Base-by-base conservation (phyloP, 1,284 basidiomycete species). In the Anthracocystis setariae region DNA sequence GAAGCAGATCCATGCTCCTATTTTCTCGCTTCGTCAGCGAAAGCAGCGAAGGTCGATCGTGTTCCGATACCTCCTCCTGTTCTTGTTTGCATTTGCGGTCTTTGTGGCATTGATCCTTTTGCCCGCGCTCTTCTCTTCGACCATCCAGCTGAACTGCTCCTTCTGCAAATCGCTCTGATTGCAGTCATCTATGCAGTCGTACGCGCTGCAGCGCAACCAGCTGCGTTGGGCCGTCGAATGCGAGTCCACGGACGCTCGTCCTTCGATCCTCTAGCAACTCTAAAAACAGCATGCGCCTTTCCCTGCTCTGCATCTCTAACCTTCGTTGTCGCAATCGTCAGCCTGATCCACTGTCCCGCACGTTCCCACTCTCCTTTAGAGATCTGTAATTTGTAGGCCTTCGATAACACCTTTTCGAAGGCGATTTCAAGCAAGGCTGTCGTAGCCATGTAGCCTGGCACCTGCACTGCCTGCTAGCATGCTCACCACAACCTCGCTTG, bases 11-110 rank as follows among this genome's bases (percentile, higher is more conserved):
- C 75, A 78, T 54, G 90, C 93, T 3, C 95, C 95, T 5, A 87
- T 98, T 79, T 98, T 93, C 63, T 79, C 77, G 49, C 68, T 82
- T 18, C 75, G 81, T n/a, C 80, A 82, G 52, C 63, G 81, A 17
- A 76, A 76, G 48, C 81, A 82, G 70, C 70, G 81, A 39, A 67
- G 81, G 44, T 76, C 73, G 53, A 82, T 82, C 42, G 79, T 84
- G 57, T 82, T 89, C 61, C 84, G 91, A 62, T 94, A 94, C 85
- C 85, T 91, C 37, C 71, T 94, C 57, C 86, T 97, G 38, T 98
- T 96, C 85, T 78, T 92, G 44, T 68, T 89, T 58, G 87, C 90
- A 66, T 88, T 94, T 73, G 88, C 87, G 56, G 80, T 90, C 71
- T 93, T 97, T 81, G 87, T 89, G 43, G 90, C 89, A 29, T 87